A percentile compares a stretch with the other conserved stretches of the same genome.
Evolutionary conservation across 73 alveolate species (phyloP).

Genomic region (Stentor roeselii): DNA sequence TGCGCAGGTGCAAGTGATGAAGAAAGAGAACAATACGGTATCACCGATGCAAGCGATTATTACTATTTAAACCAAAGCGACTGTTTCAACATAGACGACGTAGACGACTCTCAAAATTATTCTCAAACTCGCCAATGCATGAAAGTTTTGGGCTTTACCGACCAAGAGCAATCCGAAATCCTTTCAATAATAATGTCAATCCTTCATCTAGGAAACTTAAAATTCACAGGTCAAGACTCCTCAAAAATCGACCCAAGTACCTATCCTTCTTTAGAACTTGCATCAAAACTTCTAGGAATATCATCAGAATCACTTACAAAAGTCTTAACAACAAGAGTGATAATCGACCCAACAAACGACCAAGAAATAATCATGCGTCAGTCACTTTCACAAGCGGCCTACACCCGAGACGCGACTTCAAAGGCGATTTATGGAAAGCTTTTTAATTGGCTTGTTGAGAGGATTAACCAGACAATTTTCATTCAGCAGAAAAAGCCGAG

Average conservation of each 20-base stretch:
- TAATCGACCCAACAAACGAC: background rate
- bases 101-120: conserved; percentile 70
- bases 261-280: background rate
- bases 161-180: conserved; percentile 59
- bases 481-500: conserved; percentile 28
- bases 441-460: conserved; percentile 72
- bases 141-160: conserved; percentile 74
- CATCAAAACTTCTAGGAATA: background rate
- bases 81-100: conserved; percentile 38
- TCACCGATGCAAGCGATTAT: background rate
- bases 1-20: conserved; percentile 51
- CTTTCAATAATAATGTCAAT: conserved; percentile 67
- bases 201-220: conserved; percentile 79
- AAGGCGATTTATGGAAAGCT: conserved; percentile 73
- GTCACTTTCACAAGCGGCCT: background rate
- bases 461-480: conserved; percentile 33
- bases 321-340: background rate
- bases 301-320: background rate
- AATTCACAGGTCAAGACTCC: conserved; percentile 44
- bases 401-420: conserved; percentile 68
- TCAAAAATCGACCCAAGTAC: background rate
- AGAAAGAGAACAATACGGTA: conserved; percentile 49
- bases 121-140: conserved; percentile 72
- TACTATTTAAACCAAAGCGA: conserved; percentile 30
- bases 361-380: background rate